These are phyloP conservation scores for Striga hermonthica DNA, from an alignment of 305 asterid species.

Conservation along the genomic window DNA sequence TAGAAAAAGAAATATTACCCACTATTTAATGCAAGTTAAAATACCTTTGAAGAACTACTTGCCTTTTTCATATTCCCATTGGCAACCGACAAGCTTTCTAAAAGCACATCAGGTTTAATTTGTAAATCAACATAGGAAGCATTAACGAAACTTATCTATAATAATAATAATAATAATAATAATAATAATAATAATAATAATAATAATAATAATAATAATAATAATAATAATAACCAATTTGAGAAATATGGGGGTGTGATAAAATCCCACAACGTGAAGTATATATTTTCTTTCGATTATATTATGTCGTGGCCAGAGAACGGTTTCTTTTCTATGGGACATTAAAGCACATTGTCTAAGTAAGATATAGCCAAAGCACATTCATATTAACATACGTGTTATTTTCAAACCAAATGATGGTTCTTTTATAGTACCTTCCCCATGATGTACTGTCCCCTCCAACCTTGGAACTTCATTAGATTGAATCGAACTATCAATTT, in stretches of 20 bases:
- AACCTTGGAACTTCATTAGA: conserved; percentile 41
- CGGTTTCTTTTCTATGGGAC: no score
- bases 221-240: no score
- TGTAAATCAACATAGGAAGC: conserved; percentile 4
- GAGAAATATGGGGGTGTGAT: no score
- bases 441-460: conserved; percentile 37
- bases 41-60: conserved; percentile 51
- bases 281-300: no score
- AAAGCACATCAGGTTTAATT: conserved; percentile 27
- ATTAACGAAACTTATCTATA: no score
- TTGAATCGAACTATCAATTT: conserved; percentile 69
- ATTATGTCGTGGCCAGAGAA: no score
- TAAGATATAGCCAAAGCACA: neutral
- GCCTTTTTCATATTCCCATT: conserved; percentile 52
- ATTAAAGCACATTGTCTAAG: neutral
- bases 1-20: conserved; percentile 8
- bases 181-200: no score
- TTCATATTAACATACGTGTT: neutral
- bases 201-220: no score
- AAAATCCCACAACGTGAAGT: no score
- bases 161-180: no score
- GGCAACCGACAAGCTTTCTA: conserved; percentile 41
- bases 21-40: conserved; percentile 8
- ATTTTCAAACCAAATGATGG: neutral
- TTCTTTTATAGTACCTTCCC: conserved; percentile 44